phyloP scores from a whole-genome alignment of 2,329 filamentous ascomycete genomes.

The Fusarium transvaalense region DNA sequence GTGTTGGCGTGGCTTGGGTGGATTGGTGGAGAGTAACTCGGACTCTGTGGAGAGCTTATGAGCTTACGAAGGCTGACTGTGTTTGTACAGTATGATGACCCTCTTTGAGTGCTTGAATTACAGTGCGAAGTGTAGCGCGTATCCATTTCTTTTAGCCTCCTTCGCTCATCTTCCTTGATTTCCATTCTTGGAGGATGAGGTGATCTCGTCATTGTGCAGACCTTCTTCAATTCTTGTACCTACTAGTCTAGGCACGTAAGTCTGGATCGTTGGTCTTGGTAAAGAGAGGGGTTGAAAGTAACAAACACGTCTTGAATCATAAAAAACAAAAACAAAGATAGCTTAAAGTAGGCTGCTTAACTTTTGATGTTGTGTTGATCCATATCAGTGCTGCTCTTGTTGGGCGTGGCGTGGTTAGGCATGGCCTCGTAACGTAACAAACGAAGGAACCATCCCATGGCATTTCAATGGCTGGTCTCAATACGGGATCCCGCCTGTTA shows the following conservation, averaged over 20 bases:
- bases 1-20: constrained; percentile 32
- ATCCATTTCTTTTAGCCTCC: constrained; percentile 22
- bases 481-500: constrained; percentile 17
- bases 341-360: constrained; percentile 1
- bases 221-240: not conserved
- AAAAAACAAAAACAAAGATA: not conserved
- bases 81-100: constrained; percentile 3
- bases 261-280: not conserved
- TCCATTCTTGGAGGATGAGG: constrained; percentile 19
- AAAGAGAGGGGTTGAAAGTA: constrained; percentile 6
- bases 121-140: constrained; percentile 9
- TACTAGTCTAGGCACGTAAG: not conserved
- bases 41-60: constrained; percentile 19
- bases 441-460: constrained; percentile 1
- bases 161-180: constrained; percentile 16
- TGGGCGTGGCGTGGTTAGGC: not conserved
- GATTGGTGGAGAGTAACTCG: constrained; percentile 20
- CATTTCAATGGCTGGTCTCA: constrained; percentile 3
- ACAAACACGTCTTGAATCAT: constrained; percentile 12
- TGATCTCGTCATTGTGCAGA: constrained; percentile 40
- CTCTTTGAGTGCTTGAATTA: constrained; percentile 6
- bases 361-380: constrained; percentile 22
- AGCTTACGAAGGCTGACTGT: constrained; percentile 26
- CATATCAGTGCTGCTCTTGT: constrained; percentile 9
- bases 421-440: constrained; percentile 12